Conservation (phyloP, 1,284 basidiomycete genomes). For the Pseudozyma flocculosa region DNA sequence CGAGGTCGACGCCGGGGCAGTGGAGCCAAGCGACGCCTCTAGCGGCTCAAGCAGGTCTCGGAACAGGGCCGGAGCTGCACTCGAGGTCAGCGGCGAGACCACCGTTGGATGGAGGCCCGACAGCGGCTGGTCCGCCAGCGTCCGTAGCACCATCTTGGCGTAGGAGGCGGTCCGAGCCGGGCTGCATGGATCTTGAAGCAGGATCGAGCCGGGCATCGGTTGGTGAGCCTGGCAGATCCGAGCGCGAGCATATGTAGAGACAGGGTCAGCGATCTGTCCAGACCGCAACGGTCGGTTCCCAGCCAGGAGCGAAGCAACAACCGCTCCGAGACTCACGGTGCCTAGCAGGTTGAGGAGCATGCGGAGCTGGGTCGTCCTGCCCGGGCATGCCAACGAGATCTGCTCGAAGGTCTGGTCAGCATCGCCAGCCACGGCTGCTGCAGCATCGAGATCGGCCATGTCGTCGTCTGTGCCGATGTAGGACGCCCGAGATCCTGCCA, state of each 20-base stretch:
- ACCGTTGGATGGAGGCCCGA: background rate
- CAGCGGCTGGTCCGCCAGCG: background rate
- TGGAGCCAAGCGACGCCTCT: background rate
- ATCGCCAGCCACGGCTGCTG: no score
- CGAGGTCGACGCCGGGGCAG: constrained; percentile 8
- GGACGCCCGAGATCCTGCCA: no score
- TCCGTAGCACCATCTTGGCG: background rate
- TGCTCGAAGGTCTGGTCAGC: background rate
- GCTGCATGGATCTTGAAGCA: constrained; percentile 34
- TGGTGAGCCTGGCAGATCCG: constrained; percentile 16
- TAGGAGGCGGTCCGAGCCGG: constrained; percentile 27
- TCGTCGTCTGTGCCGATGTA: no score
- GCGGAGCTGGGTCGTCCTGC: background rate
- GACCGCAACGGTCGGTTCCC: no score
- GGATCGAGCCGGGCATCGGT: constrained; percentile 20
- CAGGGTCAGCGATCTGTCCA: no score
- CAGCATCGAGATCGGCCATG: no score
- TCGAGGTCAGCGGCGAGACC: constrained; percentile 28
- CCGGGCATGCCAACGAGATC: background rate
- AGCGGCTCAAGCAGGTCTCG: constrained; percentile 8
- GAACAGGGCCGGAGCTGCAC: constrained; percentile 26
- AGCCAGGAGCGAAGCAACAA: no score
- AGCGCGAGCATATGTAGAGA: no score
- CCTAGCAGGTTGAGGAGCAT: background rate
- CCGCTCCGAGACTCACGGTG: background rate